Base-by-base conservation (phyloP, 495 filamentous ascomycete genomes). In the Penicillium coffeae region DNA sequence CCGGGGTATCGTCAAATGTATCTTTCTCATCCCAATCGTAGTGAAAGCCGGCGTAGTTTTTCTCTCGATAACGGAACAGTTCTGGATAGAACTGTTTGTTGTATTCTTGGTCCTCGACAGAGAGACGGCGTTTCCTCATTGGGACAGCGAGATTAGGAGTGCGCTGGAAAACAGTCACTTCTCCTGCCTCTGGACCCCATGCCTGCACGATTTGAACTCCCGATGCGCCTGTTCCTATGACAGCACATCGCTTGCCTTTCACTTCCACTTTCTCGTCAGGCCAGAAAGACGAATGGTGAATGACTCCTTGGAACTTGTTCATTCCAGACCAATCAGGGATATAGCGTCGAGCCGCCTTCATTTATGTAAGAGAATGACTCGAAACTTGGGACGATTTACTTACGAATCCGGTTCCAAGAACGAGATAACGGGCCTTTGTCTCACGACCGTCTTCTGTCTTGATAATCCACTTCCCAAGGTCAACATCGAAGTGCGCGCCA, bases 271-370 rank as follows among this genome's bases (percentile, higher is more conserved):
- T 58, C 4, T 73, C 59, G 12, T 76, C 65, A 0, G 81, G 82
- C 83, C 83, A 86, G 60, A 76, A 73, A 2, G 78, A 75, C 0
- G 81, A 73, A 46, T 86, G 82, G 48, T 79, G 64, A 3, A 82
- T 64, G 3, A 55, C 34, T 3, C 83, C 81, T 16, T 72, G 63
- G 69, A 78, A 86, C 1, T 64, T 68, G 0, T 75, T 68, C 3
- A 84, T 55, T 3, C 79, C 79, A n/a, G 62, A 55, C 67, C 71
- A 80, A 5, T 70, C 57, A 0, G 81, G 80, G 42, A 69, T 54
- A 32, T 72, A 63, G 15, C 56, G 60, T 42, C 67, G 57, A 8
- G 59, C 54, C 15, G 60, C 20, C 30, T 46, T 14, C 13, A 46
- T 3, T 20, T 46, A 25, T 8, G 16, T 46, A 7, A 38, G 32